Base-by-base conservation (phyloP, 768 basidiomycete genomes). In the Termitomyces sp. region DNA sequence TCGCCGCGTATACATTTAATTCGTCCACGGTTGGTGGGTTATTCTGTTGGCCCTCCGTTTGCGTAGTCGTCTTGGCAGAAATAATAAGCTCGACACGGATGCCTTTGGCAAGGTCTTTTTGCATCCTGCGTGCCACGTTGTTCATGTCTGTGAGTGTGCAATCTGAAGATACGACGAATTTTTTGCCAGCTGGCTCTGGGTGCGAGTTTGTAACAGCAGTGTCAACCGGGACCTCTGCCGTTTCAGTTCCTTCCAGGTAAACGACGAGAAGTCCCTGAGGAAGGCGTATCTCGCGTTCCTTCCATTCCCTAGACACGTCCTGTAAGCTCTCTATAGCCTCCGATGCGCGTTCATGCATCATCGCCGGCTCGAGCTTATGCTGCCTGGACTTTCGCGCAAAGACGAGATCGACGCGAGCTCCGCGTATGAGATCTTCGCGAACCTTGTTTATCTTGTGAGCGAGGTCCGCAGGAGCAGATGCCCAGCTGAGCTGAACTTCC, bases 401-500 rank as follows among this genome's bases (percentile, higher is more conserved):
- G 2, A 79, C 71, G 28, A 94, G 63, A 55, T 80, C 75, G 57
- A 92, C 81, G 9, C 79, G 72, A 33, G 73, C 69, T 0, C 87
- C 88, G 61, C 82, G 82, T 63, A 79, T 80, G 55, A 94, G 70
- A 40, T 86, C 80, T 53, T 77, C 73, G 52, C 74, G 69, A 22
- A 78, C 80, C 68, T 85, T 86, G 54, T 72, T 75, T 35, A 92
- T 58, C 68, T 90, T 92, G 69, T 87, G 86, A 38, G 74, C 75
- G 20, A 86, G 64, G 64, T 94, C 92, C 7, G 77, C 80, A 32
- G 68, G 61, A 7, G 73, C 81, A 13, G 85, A 80, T 2, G 74
- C 76, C 88, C 90, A 93, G 13, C 85, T 83, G 47, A 93, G 65
- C 70, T 88, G 86, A 5, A 90, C 74, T 72, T 90, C 86, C 73